Evolutionary conservation across 2,329 filamentous ascomycete genomes (phyloP).

Genomic region (Decorospora gaudefroyi): DNA sequence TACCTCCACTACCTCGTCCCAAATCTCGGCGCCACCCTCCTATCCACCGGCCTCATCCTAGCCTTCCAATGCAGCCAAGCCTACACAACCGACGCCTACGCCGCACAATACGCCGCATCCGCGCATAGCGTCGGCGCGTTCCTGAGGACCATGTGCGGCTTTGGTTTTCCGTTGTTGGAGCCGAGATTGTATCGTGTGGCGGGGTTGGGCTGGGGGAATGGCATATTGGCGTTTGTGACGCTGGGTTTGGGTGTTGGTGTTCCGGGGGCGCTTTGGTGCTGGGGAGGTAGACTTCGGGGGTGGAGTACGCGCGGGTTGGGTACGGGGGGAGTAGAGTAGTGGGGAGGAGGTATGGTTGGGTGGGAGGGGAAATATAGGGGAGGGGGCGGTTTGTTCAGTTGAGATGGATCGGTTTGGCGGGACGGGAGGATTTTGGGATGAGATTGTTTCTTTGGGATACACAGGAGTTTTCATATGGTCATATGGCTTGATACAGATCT

Average conservation of each 20-base stretch:
- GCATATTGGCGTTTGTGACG: constrained; percentile 57
- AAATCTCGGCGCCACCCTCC: constrained; percentile 56
- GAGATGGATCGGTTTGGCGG: too few species aligned
- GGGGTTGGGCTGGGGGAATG: constrained; percentile 64
- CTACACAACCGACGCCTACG: constrained; percentile 68
- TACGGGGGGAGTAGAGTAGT: too few species aligned
- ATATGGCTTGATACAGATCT: too few species aligned
- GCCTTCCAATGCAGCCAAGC: constrained; percentile 63
- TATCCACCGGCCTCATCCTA: constrained; percentile 56
- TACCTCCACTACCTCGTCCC: constrained; percentile 61
- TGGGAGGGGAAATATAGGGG: too few species aligned
- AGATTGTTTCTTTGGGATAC: too few species aligned
- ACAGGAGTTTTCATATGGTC: too few species aligned
- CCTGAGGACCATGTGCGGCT: constrained; percentile 59
- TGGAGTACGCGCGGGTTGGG: constrained; percentile 27
- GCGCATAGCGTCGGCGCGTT: constrained; percentile 67
- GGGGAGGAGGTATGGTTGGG: too few species aligned
- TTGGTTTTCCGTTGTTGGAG: constrained; percentile 62
- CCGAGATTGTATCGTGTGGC: constrained; percentile 61
- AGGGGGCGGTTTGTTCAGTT: too few species aligned
- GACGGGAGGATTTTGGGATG: too few species aligned
- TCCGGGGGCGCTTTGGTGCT: constrained; percentile 53
- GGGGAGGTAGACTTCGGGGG: constrained; percentile 42
- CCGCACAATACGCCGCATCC: constrained; percentile 47
- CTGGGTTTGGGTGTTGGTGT: constrained; percentile 54